A percentile compares a stretch with the other conserved stretches of the same genome.
phyloP scores from a whole-genome alignment of 176 grass and related monocot genomes.

The Musa itinerans region DNA sequence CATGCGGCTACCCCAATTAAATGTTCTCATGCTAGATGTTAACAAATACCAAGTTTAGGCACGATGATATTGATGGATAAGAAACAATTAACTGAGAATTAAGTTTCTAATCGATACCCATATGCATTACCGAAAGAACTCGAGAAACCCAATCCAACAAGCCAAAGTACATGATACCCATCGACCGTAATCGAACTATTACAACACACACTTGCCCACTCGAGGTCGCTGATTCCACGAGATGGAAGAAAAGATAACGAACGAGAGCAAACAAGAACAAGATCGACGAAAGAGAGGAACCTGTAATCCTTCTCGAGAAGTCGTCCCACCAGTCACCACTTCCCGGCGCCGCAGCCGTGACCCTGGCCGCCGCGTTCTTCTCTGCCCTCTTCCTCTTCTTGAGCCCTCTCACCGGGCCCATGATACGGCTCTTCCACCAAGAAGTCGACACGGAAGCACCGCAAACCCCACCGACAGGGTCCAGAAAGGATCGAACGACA shows the following conservation, averaged over 20 bases:
- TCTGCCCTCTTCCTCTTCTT: slow-evolving; percentile 5
- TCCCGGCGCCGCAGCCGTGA: not conserved
- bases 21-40: not conserved
- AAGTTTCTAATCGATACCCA: not conserved
- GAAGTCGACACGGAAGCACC: not conserved
- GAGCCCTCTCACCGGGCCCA: not conserved
- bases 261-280: not conserved
- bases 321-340: slow-evolving; percentile 6
- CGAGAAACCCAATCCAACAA: not conserved
- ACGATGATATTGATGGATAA: not conserved
- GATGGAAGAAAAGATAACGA: not conserved
- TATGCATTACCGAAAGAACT: not conserved
- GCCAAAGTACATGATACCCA: not conserved
- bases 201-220: not conserved
- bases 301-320: not conserved
- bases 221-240: not conserved
- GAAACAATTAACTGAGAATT: not conserved
- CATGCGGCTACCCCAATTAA: not conserved
- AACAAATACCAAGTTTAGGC: not conserved
- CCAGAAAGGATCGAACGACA: not conserved
- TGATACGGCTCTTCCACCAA: not conserved
- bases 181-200: not conserved
- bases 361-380: not conserved
- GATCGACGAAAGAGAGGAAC: not conserved
- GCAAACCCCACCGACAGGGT: not conserved